phyloP scores from a whole-genome alignment of 495 filamentous ascomycete species.

The Immersiella caudata region DNA sequence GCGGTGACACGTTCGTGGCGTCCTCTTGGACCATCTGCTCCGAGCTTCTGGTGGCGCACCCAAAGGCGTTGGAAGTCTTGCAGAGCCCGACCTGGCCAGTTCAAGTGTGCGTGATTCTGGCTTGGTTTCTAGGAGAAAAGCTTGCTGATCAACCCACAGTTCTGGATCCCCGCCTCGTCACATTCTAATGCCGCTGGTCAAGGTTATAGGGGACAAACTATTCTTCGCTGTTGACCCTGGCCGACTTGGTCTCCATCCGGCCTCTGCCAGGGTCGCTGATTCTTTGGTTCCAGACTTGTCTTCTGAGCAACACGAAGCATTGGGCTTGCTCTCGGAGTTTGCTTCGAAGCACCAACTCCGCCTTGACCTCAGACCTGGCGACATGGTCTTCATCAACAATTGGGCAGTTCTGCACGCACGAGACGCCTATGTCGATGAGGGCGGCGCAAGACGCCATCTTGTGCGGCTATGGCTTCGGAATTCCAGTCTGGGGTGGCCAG shows the following conservation, averaged over 20 bases:
- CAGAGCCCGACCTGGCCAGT: slow-evolving; percentile 43
- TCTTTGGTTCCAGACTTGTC: slow-evolving; percentile 39
- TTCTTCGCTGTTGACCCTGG: slow-evolving; percentile 46
- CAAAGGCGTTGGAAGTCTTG: slow-evolving; percentile 38
- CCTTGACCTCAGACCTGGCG: slow-evolving; percentile 57
- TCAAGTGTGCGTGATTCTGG: slow-evolving; percentile 43
- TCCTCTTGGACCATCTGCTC: slow-evolving; percentile 45
- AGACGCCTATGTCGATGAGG: slow-evolving; percentile 48
- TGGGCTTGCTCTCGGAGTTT: slow-evolving; percentile 36
- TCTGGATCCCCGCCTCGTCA: slow-evolving; percentile 39
- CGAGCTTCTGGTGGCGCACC: slow-evolving; percentile 38
- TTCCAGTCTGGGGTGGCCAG: slow-evolving; percentile 42
- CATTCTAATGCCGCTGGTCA: slow-evolving; percentile 44
- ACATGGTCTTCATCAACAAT: slow-evolving; percentile 68
- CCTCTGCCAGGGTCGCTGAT: slow-evolving; percentile 16
- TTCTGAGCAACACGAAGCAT: slow-evolving; percentile 38
- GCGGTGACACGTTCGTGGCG: slow-evolving; percentile 47
- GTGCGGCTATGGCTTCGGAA: slow-evolving; percentile 57
- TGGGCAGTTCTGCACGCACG: slow-evolving; percentile 61
- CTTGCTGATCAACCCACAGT: slow-evolving; percentile 26
- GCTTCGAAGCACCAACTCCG: slow-evolving; percentile 40
- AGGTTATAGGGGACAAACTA: slow-evolving; percentile 38
- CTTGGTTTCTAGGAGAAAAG: background rate
- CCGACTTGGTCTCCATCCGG: slow-evolving; percentile 48
- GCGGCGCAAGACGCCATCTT: slow-evolving; percentile 45